Conservation (phyloP, 805 yeast genomes). For the Kodamaea lidongshanica region DNA sequence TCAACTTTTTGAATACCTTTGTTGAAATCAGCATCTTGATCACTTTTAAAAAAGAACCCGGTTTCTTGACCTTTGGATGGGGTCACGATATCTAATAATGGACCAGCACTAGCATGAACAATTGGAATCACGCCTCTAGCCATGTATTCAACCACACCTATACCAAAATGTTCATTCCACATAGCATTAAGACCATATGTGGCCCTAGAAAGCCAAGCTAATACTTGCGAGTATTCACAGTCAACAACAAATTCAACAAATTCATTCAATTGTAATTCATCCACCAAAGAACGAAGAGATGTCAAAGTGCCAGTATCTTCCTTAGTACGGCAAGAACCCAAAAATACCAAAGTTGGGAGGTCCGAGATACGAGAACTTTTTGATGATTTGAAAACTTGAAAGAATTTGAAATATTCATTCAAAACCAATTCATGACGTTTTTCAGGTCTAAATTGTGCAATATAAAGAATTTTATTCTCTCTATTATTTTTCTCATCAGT, state of each 20-base stretch:
- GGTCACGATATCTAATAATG: constrained; percentile 75
- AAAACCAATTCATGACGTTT: constrained; percentile 78
- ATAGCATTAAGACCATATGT: constrained; percentile 85
- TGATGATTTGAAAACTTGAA: constrained; percentile 19
- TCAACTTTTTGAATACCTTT: constrained; percentile 5
- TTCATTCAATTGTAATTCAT: constrained; percentile 22
- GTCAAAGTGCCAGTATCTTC: constrained; percentile 59
- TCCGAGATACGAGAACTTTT: constrained; percentile 11
- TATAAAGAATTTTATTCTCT: constrained; percentile 42
- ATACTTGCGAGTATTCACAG: constrained; percentile 62
- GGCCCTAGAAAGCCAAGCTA: constrained; percentile 46
- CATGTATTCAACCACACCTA: constrained; percentile 90
- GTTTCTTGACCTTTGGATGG: constrained; percentile 30
- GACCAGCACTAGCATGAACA: constrained; percentile 95
- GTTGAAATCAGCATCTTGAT: constrained; percentile 63
- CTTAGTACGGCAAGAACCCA: constrained; percentile 77
- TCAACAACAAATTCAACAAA: constrained; percentile 60
- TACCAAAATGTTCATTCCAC: constrained; percentile 99
- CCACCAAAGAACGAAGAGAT: constrained; percentile 37
- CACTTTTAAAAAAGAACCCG: constrained; percentile 75
- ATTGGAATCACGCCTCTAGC: constrained; percentile 83
- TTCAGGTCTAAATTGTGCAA: constrained; percentile 95
- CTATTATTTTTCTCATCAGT: constrained; percentile 17
- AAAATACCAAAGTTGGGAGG: constrained; percentile 57
- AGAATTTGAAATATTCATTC: constrained; percentile 53